Base-by-base conservation (phyloP, 768 basidiomycete species). In the Phylloporus rhodoxanthus region DNA sequence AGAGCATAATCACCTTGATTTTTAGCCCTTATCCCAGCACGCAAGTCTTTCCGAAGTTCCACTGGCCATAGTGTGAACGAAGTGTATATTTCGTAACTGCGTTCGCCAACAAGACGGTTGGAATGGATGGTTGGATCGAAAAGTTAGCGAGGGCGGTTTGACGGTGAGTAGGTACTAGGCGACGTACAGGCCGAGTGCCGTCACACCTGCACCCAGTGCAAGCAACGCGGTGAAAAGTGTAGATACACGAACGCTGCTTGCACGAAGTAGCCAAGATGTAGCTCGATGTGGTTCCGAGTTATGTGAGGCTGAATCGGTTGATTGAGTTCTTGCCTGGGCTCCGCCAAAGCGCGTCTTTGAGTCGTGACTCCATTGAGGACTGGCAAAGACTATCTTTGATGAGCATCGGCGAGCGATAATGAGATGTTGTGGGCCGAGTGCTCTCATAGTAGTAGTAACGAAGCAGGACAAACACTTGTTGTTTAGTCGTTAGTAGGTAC, bases 61-160 rank as follows among this genome's bases (percentile, higher is more conserved):
- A 63, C 60, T 2, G 87, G 87, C 85, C 85, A 89, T 52, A 82
- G 72, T 0, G 79, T 80, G 65, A 85, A 69, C 10, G 74, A 70
- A 7, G 66, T 64, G 59, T 80, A 84, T 38, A 82, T 69, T n/a
- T 78, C 71, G 56, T 78, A 80, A 21, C 82, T 83, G 54, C 40
- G 39, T 45, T 44, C 42, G 32, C 26, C 32, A 34, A 38, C 28
- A 39, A 5, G 44, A 43, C 8, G 17, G 17, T 38, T 8, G 17
- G 34, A 6, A 13, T 30, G 29, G 8, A 11, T 11, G 29, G 29
- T 13, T 11, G 29, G 13, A 23, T 23, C 23, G 23, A 30, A 30
- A 46, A 29, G 29, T 14, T 4, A 28, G 29, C 29, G 14, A 26
- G 33, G n/a, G 10, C 11, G 5, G 15, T 8, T 29, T 8, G 9